Percentiles rank a stretch among this genome's conserved stretches.
phyloP scores from a whole-genome alignment of 1,139 yeast genomes.

The Suhomyces panamericanus region DNA sequence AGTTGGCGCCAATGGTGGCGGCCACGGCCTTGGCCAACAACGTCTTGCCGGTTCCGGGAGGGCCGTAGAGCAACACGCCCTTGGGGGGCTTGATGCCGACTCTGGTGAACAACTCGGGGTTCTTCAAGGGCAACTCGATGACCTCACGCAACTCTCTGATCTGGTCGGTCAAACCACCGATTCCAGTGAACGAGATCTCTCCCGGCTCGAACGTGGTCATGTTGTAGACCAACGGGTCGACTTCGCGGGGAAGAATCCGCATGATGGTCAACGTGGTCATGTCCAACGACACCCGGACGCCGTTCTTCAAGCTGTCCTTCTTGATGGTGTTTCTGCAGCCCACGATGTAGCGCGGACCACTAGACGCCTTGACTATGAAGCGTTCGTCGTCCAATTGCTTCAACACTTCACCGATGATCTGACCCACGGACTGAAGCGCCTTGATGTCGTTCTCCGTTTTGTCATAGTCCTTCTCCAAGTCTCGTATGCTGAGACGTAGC shows the following conservation, averaged over 20 bases:
- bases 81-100: constrained; percentile 98
- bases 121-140: constrained; percentile 93
- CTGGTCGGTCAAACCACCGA: constrained; percentile 96
- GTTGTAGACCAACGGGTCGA: constrained; percentile 96
- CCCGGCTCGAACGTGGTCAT: constrained; percentile 99
- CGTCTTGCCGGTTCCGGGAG: constrained; percentile 99
- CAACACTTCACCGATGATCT: constrained; percentile 94
- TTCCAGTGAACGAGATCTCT: constrained; percentile 89
- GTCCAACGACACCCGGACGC: constrained; percentile 94
- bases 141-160: constrained; percentile 96
- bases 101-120: constrained; percentile 92
- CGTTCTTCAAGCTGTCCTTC: constrained; percentile 81
- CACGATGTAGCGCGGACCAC: constrained; percentile 97
- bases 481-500: constrained; percentile 79
- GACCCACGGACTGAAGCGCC: constrained; percentile 97
- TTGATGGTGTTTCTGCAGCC: constrained; percentile 95
- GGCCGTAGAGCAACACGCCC: constrained; percentile 95
- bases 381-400: constrained; percentile 95
- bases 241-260: constrained; percentile 97
- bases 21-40: constrained; percentile 97
- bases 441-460: constrained; percentile 96
- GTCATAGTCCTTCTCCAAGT: constrained; percentile 78
- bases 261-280: constrained; percentile 97
- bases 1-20: constrained; percentile 97
- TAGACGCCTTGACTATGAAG: constrained; percentile 93